phyloP scores from a whole-genome alignment of 129 eudicot species.

The Silybum marianum region DNA sequence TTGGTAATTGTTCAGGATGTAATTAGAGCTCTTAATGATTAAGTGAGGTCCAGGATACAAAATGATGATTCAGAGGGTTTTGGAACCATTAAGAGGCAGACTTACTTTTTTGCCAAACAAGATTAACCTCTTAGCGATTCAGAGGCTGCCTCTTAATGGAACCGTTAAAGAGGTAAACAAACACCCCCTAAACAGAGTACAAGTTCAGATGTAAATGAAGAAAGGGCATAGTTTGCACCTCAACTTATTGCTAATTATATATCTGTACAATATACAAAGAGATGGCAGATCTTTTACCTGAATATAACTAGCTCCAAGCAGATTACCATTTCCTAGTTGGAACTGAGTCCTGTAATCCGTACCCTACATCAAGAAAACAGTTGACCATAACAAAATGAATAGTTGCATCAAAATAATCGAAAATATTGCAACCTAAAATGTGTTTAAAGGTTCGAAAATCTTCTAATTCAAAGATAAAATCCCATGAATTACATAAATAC shows the following conservation, averaged over 20 bases:
- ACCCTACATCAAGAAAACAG: slow-evolving; percentile 54
- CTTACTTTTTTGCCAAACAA: no score
- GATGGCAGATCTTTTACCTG: slow-evolving; percentile 55
- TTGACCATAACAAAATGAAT: neutral
- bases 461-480: neutral
- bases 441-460: neutral
- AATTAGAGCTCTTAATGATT: no score
- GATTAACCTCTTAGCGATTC: no score
- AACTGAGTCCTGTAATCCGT: slow-evolving; percentile 84
- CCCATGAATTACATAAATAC: neutral
- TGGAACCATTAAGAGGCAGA: no score
- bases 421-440: neutral
- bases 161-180: no score
- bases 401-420: slow-evolving; percentile 10
- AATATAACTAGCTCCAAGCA: slow-evolving; percentile 92
- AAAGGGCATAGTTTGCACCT: neutral
- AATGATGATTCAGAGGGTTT: no score
- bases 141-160: no score
- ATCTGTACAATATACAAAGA: slow-evolving; percentile 3
- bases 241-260: neutral
- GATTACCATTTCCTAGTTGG: slow-evolving; percentile 84
- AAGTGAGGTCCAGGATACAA: no score
- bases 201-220: neutral
- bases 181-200: neutral
- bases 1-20: no score